Base-by-base conservation (phyloP, 1,284 basidiomycete species). In the Schizophyllum commune region DNA sequence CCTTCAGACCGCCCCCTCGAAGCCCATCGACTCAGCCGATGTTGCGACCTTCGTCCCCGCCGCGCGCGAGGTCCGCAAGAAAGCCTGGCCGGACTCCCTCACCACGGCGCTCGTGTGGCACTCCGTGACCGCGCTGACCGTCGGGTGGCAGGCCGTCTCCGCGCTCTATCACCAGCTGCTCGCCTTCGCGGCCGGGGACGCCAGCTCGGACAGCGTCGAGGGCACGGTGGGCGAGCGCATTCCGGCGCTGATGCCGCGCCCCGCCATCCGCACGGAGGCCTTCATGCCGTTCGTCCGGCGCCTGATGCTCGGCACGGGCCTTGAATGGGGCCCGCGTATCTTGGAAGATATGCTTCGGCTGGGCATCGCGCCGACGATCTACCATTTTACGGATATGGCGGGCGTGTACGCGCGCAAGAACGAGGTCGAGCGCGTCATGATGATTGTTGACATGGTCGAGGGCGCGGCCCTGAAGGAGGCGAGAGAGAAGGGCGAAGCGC, bases 361-460 rank as follows among this genome's bases (percentile, higher is more conserved):
- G 5, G 72, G 72, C 4, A 58, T 79, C 21, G 59, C 63, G 6
- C 78, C 79, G 0, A 70, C 65, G 7, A 67, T 76, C 1, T 71
- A 75, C 58, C 74, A 77, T 58, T 77, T 73, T 56, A 78, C 77
- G 1, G 74, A 78, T 55, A 60, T 80, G 17, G 76, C 71, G 0
- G 71, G 74, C 6, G 67, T 62, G 47, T 78, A 74, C 64, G 74
- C 76, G 13, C 66, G 66, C 6, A 55, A 51, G 1, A 72, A 73
- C 1, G 67, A 76, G 52, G 60, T 64, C 1, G 8, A 57, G 5
- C 68, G 65, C 47, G 74, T 73, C 5, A 67, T 77, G 19, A 51
- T 67, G 21, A 63, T 79, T 7, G 61, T 79, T 33, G 65, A 72
- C 20, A 59, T 66, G 21, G 63, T 77, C 64, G 77, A 79, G 65